Evolutionary conservation across 148 eudicot genomes (phyloP).

Genomic region (Nepenthes mirabilis): DNA sequence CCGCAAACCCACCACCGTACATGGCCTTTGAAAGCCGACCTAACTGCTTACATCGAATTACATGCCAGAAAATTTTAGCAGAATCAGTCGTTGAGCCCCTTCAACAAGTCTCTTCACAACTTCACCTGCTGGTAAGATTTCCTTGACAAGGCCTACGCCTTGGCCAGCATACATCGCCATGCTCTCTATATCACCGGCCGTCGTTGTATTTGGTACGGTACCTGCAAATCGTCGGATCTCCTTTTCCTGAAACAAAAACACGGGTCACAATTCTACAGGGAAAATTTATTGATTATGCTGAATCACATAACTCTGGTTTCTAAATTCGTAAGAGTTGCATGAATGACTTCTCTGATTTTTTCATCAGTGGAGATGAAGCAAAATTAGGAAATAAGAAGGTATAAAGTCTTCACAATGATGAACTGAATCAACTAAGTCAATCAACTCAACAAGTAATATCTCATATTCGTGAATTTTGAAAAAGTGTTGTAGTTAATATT

Average conservation of each 20-base stretch:
- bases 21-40: no score
- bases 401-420: not conserved
- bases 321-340: no score
- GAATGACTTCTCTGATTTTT: no score
- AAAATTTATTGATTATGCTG: not conserved
- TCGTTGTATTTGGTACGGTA: conserved; percentile 64
- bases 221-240: conserved; percentile 73
- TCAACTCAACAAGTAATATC: no score
- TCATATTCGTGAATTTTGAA: no score
- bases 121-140: conserved; percentile 62
- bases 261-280: not conserved
- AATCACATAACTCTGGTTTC: no score
- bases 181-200: conserved; percentile 83
- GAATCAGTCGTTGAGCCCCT: conserved; percentile 52
- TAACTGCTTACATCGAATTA: not conserved
- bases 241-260: conserved; percentile 39
- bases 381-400: not conserved
- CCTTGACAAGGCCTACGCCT: conserved; percentile 76
- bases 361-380: no score
- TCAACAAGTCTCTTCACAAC: conserved; percentile 48
- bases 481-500: no score
- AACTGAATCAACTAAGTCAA: no score
- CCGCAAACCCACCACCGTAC: no score
- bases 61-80: conserved; percentile 15
- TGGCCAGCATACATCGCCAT: conserved; percentile 95